Base-by-base conservation (phyloP, 1,284 basidiomycete genomes). In the Austropuccinia psidii region DNA sequence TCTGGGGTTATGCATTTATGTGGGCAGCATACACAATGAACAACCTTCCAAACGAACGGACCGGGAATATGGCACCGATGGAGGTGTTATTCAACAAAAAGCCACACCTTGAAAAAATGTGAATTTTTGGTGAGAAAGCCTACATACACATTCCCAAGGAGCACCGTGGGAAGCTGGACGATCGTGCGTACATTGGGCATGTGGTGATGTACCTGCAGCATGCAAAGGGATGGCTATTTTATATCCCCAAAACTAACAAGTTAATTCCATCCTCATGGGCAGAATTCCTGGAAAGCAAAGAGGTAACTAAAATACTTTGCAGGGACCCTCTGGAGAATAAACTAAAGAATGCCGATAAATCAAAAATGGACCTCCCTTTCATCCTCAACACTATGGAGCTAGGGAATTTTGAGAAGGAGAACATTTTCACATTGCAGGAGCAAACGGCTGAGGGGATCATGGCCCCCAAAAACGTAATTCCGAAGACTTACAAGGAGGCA, bases 1-100 rank as follows among this genome's bases (percentile, higher is more conserved):
- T 68, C 27, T 68, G 65, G 65, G 65, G 45, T 24, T 52, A n/a
- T 39, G 27, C 65, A 19, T 50, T 50, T 37, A 29, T n/a, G 3
- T 39, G 29, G 11, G 65, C 65, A 2, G 4, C 47, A 2, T 19
- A 27, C 4, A 15, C 55, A 1, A 52, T 55, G 15, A 69, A 69
- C n/a, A 24, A 55, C 5, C 13, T 69, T 13, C 67, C 67, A 4
- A 69, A 69, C 29, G n/a, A 6, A 33, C 27, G 29, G 6, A 58
- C 37, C 21, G 54, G 67, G 8, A 21, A 24, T 15, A 31, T 45
- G 3, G 60, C 54, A 11, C 67, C 67, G n/a, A 47, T 27, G 33
- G 55, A 69, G 35, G 19, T 4, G 5, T 27, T 69, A 4, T 60
- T 69, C 29, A n/a, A 31, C 1, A 19, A 15, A 3, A 39, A 55